Evolutionary conservation across 2,329 filamentous ascomycete species (phyloP).

Genomic region (Penicillium griseofulvum): DNA sequence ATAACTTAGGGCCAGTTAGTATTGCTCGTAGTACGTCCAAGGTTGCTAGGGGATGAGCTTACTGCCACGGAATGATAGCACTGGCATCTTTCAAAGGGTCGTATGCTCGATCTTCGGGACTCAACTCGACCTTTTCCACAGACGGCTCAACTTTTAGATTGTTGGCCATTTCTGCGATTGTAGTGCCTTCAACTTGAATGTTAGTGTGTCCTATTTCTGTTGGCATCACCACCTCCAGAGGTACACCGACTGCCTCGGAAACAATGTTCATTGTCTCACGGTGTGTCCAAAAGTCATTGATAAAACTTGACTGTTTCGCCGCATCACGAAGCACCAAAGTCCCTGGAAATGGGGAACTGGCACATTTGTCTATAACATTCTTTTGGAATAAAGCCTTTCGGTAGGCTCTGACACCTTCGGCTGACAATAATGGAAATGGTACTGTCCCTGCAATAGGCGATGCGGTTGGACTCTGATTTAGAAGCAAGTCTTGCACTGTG

Average conservation of each 20-base stretch:
- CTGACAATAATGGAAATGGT: conserved; percentile 12
- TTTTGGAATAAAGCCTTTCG: conserved; percentile 12
- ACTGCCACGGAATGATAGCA: conserved; percentile 26
- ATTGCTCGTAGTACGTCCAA: neutral
- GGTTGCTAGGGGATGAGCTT: neutral
- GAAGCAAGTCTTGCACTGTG: conserved; percentile 12
- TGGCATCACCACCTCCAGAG: conserved; percentile 23
- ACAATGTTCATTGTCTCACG: conserved; percentile 22
- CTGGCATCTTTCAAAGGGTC: conserved; percentile 18
- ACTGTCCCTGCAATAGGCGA: conserved; percentile 13
- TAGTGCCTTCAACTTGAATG: conserved; percentile 20
- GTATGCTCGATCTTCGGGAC: conserved; percentile 12
- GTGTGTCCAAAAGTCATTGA: conserved; percentile 26
- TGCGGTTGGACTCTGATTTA: conserved; percentile 1
- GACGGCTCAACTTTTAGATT: conserved; percentile 19
- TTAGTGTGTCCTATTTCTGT: conserved; percentile 29
- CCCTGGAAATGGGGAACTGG: conserved; percentile 15
- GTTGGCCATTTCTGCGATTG: conserved; percentile 13
- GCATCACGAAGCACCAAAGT: conserved; percentile 24
- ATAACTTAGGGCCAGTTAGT: conserved; percentile 8
- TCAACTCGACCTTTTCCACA: conserved; percentile 13
- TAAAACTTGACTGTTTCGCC: conserved; percentile 22
- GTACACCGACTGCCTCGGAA: conserved; percentile 22
- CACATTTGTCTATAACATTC: conserved; percentile 12
- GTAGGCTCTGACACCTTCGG: conserved; percentile 13